Conservation (phyloP, 2,329 filamentous ascomycete species). For the Diaporthe caulivora region DNA sequence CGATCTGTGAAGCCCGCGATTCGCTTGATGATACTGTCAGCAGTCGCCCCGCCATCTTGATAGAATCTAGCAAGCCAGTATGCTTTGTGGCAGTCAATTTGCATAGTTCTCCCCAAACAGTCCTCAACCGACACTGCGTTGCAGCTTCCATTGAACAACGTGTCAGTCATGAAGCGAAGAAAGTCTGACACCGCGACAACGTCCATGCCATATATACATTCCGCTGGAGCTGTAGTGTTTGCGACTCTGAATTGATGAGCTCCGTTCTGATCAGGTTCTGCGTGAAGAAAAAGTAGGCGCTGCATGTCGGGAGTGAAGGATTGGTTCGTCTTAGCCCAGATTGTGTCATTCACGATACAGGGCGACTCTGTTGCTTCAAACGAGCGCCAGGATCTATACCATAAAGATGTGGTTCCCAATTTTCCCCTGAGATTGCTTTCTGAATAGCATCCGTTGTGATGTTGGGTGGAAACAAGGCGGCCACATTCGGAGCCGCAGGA, state of each 20-base stretch:
- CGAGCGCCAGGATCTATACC: background rate
- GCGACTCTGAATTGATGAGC: background rate
- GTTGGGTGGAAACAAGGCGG: fast-evolving
- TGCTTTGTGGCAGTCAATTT: background rate
- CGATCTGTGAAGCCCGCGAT: background rate
- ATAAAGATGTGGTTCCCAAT: too few species aligned
- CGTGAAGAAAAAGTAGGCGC: background rate
- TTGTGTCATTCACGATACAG: background rate
- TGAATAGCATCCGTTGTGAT: background rate
- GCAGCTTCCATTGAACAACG: background rate
- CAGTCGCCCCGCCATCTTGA: background rate
- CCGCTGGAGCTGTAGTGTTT: background rate
- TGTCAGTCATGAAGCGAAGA: background rate
- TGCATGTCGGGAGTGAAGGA: background rate
- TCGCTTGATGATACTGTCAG: background rate
- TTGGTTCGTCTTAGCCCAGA: background rate
- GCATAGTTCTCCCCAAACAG: background rate
- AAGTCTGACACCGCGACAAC: background rate
- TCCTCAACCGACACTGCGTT: too few species aligned
- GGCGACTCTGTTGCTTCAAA: background rate
- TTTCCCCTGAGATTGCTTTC: too few species aligned
- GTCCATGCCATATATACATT: background rate
- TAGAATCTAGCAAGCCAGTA: background rate
- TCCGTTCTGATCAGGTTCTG: background rate
- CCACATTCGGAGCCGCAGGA: background rate